Percentiles rank a stretch among this genome's conserved stretches.
phyloP scores from a whole-genome alignment of 805 yeast species.

The baker's yeast (Saccharomyces cerevisiae) region DNA sequence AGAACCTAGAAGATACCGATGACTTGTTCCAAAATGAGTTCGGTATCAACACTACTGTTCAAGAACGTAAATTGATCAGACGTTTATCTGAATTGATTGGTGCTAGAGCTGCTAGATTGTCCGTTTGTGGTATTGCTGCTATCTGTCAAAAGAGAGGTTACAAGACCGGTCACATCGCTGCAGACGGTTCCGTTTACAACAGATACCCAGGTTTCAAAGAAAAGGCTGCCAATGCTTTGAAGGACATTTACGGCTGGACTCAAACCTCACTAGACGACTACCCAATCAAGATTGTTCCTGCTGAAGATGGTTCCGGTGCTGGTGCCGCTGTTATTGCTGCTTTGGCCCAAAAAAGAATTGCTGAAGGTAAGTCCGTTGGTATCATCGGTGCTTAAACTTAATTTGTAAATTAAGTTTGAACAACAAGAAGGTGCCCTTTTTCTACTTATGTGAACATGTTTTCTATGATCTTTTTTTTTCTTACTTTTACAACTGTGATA shows the following conservation, averaged over 20 bases:
- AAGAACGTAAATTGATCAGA: slow-evolving; percentile 79
- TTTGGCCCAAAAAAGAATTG: slow-evolving; percentile 69
- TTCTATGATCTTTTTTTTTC: background rate
- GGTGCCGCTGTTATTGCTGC: slow-evolving; percentile 99
- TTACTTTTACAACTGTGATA: background rate
- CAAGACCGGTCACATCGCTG: slow-evolving; percentile 78
- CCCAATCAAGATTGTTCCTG: slow-evolving; percentile 79
- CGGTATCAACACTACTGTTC: slow-evolving; percentile 54
- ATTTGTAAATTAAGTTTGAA: background rate
- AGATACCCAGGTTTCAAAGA: slow-evolving; percentile 84
- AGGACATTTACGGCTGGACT: slow-evolving; percentile 80
- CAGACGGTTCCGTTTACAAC: slow-evolving; percentile 92
- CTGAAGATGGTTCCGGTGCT: slow-evolving; percentile 97
- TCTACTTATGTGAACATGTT: background rate
- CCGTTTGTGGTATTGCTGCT: slow-evolving; percentile 92
- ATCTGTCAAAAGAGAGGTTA: slow-evolving; percentile 77
- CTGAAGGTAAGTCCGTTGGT: slow-evolving; percentile 61
- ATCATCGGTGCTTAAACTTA: slow-evolving; percentile 9
- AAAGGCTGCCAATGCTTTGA: slow-evolving; percentile 78
- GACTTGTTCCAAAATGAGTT: slow-evolving; percentile 52
- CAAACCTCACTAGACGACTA: slow-evolving; percentile 39
- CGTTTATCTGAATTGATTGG: slow-evolving; percentile 79
- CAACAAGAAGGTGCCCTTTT: background rate
- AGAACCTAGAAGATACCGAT: slow-evolving; percentile 65
- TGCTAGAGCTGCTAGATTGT: slow-evolving; percentile 81